Percentiles rank a stretch among this genome's conserved stretches.
phyloP scores from a whole-genome alignment of 371 early-diverging fungal species.

The Thermomucor indicae-seudaticae region DNA sequence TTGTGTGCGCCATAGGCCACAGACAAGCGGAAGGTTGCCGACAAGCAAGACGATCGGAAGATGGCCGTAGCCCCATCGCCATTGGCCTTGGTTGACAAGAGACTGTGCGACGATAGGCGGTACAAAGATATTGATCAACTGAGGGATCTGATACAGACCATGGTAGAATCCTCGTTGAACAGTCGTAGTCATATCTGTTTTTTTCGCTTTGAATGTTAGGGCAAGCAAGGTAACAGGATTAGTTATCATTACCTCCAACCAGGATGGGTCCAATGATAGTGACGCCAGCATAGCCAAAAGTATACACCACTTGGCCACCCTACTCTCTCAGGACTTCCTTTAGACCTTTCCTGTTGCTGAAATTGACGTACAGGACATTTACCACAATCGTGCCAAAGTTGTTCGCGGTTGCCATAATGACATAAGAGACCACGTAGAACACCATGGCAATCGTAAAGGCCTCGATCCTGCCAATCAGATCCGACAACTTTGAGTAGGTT shows the following conservation, averaged over 20 bases:
- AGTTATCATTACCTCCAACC: slow-evolving; percentile 27
- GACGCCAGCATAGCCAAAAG: slow-evolving; percentile 31
- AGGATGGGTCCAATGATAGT: slow-evolving; percentile 29
- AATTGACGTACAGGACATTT: neutral
- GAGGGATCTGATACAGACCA: slow-evolving; percentile 10
- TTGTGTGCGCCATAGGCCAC: slow-evolving; percentile 8
- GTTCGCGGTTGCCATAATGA: slow-evolving; percentile 16
- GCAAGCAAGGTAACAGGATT: neutral
- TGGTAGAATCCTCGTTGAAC: slow-evolving; percentile 35
- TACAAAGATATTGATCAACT: slow-evolving; percentile 7
- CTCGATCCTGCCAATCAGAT: slow-evolving; percentile 19
- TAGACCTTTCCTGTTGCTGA: neutral
- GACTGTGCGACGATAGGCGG: neutral
- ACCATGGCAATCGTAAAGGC: slow-evolving; percentile 13
- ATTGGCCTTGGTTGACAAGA: slow-evolving; percentile 2
- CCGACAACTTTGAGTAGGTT: slow-evolving; percentile 25
- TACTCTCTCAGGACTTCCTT: neutral
- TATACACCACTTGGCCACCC: slow-evolving; percentile 33
- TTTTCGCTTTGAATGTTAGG: neutral
- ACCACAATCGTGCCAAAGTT: slow-evolving; percentile 19
- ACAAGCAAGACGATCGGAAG: slow-evolving; percentile 11
- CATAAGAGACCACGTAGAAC: slow-evolving; percentile 11
- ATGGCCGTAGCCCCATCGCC: slow-evolving; percentile 16
- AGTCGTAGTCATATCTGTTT: slow-evolving; percentile 27
- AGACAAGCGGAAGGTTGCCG: slow-evolving; percentile 3